These are phyloP conservation scores for Naganishia vishniacii DNA, from an alignment of 768 basidiomycete genomes.

Conservation along the genomic window DNA sequence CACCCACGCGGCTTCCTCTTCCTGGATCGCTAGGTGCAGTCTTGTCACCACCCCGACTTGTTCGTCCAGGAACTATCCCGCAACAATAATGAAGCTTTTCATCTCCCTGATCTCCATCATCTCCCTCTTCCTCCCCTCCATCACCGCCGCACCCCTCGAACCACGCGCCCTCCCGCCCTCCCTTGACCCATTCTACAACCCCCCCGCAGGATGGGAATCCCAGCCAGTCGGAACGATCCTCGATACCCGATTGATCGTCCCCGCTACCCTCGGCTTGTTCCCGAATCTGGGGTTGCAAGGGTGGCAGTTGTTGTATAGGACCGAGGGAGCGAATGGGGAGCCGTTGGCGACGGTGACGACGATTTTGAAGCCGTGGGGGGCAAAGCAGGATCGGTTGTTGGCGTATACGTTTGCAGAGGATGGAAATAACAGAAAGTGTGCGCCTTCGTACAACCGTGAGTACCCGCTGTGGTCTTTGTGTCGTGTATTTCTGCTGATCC, in stretches of 20 bases:
- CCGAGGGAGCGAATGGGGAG: slow-evolving; percentile 8
- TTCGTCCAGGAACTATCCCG: not conserved
- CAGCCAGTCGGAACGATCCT: slow-evolving; percentile 56
- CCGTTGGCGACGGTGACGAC: slow-evolving; percentile 6
- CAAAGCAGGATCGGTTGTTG: slow-evolving; percentile 9
- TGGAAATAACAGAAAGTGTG: slow-evolving; percentile 14
- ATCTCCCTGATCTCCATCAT: not conserved
- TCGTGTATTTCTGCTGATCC: not conserved
- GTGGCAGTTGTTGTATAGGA: slow-evolving; percentile 56
- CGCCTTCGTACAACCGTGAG: slow-evolving; percentile 23
- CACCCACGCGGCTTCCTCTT: no score
- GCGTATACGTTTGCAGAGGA: slow-evolving; percentile 21
- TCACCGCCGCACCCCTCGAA: not conserved
- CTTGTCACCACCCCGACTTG: no score
- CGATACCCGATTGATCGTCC: slow-evolving; percentile 21
- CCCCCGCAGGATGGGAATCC: slow-evolving; percentile 13
- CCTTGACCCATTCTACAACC: slow-evolving; percentile 9
- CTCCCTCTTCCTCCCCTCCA: not conserved
- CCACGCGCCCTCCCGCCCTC: not conserved
- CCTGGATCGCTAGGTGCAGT: no score
- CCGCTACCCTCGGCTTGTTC: slow-evolving; percentile 52
- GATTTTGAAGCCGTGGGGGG: slow-evolving; percentile 4
- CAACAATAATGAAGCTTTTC: slow-evolving; percentile 3
- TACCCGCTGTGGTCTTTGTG: not conserved
- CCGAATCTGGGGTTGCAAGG: slow-evolving; percentile 67